Evolutionary conservation across 2,329 filamentous ascomycete species (phyloP).

Genomic region (Penicillium nordicum): DNA sequence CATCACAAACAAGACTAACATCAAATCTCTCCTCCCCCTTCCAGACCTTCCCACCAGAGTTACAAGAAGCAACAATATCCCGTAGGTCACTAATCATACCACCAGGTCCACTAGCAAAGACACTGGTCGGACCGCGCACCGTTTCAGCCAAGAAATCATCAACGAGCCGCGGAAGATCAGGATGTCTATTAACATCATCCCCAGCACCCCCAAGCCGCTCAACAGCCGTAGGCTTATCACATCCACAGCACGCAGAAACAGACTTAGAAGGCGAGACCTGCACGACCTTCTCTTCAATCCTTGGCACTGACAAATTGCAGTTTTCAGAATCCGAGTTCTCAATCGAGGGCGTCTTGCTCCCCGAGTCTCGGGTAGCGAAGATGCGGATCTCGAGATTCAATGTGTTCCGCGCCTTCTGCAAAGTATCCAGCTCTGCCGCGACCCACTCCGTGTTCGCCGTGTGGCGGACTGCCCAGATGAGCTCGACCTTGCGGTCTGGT

Average conservation of each 20-base stretch:
- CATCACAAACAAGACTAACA: conserved; percentile 58
- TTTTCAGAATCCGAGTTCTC: conserved; percentile 1
- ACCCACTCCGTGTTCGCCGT: conserved; percentile 58
- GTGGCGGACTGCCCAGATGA: conserved; percentile 64
- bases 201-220: conserved; percentile 16
- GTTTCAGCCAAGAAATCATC: conserved; percentile 46
- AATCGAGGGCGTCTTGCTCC: conserved; percentile 1
- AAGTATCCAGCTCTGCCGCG: conserved; percentile 51
- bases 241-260: conserved; percentile 10
- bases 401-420: conserved; percentile 42
- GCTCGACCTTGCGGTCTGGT: conserved; percentile 51
- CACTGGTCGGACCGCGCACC: conserved; percentile 48
- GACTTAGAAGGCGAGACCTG: conserved; percentile 2
- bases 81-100: conserved; percentile 60
- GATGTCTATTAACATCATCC: conserved; percentile 24
- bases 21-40: conserved; percentile 55
- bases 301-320: conserved; percentile 2
- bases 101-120: conserved; percentile 60
- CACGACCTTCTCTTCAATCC: conserved; percentile 8
- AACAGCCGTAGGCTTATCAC: conserved; percentile 7
- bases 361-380: conserved; percentile 56
- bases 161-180: conserved; percentile 48
- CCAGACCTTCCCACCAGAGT: conserved; percentile 55
- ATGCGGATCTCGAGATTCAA: conserved; percentile 52
- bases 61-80: conserved; percentile 52